Conservation (phyloP, 371 early-diverging fungal species). For the Actinomortierella ambigua region DNA sequence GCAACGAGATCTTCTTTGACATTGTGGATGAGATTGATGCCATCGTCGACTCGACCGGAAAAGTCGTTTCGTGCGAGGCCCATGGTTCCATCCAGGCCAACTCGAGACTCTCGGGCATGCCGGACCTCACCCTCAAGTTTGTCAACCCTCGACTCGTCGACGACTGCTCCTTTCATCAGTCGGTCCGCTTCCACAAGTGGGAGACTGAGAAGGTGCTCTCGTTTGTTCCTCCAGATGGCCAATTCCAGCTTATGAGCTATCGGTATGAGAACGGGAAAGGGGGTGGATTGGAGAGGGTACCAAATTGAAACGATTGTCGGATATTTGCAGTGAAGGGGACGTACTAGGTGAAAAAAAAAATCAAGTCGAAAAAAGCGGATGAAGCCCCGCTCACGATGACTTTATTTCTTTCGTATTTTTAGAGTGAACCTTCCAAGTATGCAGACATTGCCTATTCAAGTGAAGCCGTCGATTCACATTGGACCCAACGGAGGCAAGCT, state of each 20-base stretch:
- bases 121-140: slow-evolving; percentile 80
- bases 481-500: slow-evolving; percentile 67
- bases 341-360: neutral
- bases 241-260: slow-evolving; percentile 87
- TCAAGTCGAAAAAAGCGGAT: no score
- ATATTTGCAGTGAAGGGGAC: slow-evolving; percentile 4
- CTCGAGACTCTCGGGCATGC: slow-evolving; percentile 86
- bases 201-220: slow-evolving; percentile 80
- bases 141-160: slow-evolving; percentile 76
- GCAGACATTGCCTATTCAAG: slow-evolving; percentile 65
- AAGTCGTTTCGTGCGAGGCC: slow-evolving; percentile 77
- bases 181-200: slow-evolving; percentile 83
- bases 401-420: no score
- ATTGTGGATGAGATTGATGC: slow-evolving; percentile 89
- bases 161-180: slow-evolving; percentile 89
- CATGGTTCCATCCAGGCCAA: slow-evolving; percentile 81
- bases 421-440: slow-evolving; percentile 67
- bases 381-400: no score
- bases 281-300: neutral
- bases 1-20: slow-evolving; percentile 94
- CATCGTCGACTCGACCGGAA: slow-evolving; percentile 76
- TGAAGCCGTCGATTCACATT: slow-evolving; percentile 65
- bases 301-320: no score
- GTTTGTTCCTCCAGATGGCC: slow-evolving; percentile 95
- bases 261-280: slow-evolving; percentile 47